Percentiles rank a stretch among this genome's conserved stretches.
phyloP scores from a whole-genome alignment of 1,139 yeast genomes.

The Ogataea hybrid region DNA sequence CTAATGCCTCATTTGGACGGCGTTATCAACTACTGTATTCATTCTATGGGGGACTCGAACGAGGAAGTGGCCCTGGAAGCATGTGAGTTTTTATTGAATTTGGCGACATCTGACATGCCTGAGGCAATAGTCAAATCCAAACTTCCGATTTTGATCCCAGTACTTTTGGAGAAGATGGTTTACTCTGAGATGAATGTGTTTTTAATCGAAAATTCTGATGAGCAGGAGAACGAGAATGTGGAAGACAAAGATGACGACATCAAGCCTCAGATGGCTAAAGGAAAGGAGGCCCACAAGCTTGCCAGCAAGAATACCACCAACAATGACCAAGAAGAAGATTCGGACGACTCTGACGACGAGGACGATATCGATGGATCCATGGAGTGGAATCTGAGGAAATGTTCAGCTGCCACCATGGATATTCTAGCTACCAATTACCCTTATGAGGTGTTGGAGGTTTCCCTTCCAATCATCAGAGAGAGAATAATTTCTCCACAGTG shows the following conservation, averaged over 20 bases:
- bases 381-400: constrained; percentile 90
- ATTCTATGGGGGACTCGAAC: constrained; percentile 65
- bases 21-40: constrained; percentile 78
- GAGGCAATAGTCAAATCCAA: constrained; percentile 51
- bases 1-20: constrained; percentile 80
- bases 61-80: constrained; percentile 88
- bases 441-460: constrained; percentile 58
- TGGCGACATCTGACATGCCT: constrained; percentile 63
- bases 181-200: constrained; percentile 81
- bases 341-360: constrained; percentile 61
- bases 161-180: constrained; percentile 78
- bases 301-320: constrained; percentile 28
- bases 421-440: constrained; percentile 71
- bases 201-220: constrained; percentile 67
- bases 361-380: constrained; percentile 61
- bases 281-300: constrained; percentile 62
- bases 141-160: constrained; percentile 66
- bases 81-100: constrained; percentile 81
- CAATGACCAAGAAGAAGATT: constrained; percentile 47
- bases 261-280: constrained; percentile 69
- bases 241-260: constrained; percentile 89
- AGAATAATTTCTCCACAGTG: constrained; percentile 69
- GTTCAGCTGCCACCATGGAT: constrained; percentile 92
- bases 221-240: constrained; percentile 59
- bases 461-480: constrained; percentile 75